Evolutionary conservation across 768 basidiomycete genomes (phyloP).

Genomic region (Xerocomus potaroensis): DNA sequence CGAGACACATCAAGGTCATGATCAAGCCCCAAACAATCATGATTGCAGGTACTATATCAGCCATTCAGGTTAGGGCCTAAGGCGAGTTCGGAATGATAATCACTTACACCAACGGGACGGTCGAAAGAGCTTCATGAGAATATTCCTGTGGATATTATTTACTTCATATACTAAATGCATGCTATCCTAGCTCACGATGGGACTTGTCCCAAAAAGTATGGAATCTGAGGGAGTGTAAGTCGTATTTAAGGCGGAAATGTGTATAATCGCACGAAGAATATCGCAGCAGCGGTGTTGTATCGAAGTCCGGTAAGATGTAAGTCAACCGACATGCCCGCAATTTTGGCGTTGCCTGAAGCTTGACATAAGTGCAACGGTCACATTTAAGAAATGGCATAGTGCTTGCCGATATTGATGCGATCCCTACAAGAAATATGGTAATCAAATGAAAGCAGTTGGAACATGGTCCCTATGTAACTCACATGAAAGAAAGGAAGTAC

Average conservation of each 20-base stretch:
- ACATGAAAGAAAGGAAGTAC: slow-evolving; percentile 41
- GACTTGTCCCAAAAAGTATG: slow-evolving; percentile 36
- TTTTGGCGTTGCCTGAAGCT: slow-evolving; percentile 36
- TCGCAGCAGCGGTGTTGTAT: slow-evolving; percentile 36
- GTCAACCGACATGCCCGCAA: slow-evolving; percentile 44
- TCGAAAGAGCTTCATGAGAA: slow-evolving; percentile 32
- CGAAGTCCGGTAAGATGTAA: slow-evolving; percentile 32
- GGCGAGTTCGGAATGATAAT: not conserved
- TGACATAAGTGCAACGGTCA: slow-evolving; percentile 3
- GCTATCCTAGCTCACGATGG: slow-evolving; percentile 32
- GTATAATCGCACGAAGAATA: slow-evolving; percentile 33
- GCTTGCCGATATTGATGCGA: slow-evolving; percentile 42
- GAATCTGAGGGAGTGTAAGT: slow-evolving; percentile 20
- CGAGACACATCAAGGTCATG: slow-evolving; percentile 36
- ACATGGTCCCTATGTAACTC: slow-evolving; percentile 10
- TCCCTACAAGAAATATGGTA: slow-evolving; percentile 28
- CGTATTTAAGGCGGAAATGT: not conserved
- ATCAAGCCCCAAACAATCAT: slow-evolving; percentile 37
- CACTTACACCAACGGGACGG: slow-evolving; percentile 33
- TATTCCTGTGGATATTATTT: slow-evolving; percentile 24
- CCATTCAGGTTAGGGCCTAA: slow-evolving; percentile 3
- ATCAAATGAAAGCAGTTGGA: not conserved
- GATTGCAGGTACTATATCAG: slow-evolving; percentile 33
- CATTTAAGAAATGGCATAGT: not conserved
- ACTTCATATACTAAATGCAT: not conserved